A percentile compares a stretch with the other conserved stretches of the same genome.
phyloP scores from a whole-genome alignment of 371 early-diverging fungal genomes.

The Mycotypha africana region DNA sequence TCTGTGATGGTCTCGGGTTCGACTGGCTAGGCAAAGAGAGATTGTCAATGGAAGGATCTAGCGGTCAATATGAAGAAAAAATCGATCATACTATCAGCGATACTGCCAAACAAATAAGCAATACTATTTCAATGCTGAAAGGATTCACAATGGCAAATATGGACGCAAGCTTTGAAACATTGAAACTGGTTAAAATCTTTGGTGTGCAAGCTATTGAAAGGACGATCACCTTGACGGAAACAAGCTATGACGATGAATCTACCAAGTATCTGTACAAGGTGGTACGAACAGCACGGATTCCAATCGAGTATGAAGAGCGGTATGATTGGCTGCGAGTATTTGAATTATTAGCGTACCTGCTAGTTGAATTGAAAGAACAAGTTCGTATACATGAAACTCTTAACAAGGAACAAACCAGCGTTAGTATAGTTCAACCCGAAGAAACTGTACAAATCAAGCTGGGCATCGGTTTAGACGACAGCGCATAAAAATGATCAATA shows the following conservation, averaged over 20 bases:
- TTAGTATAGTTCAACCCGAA: conserved; percentile 8
- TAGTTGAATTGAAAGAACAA: conserved; percentile 15
- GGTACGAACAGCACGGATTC: conserved; percentile 14
- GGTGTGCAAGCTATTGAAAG: conserved; percentile 15
- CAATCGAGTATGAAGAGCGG: conserved; percentile 15
- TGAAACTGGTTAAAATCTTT: conserved; percentile 14
- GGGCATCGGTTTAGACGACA: conserved; percentile 15
- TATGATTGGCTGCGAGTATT: conserved; percentile 12
- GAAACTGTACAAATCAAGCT: conserved; percentile 16
- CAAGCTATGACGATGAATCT: conserved; percentile 16
- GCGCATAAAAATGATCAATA: conserved; percentile 12
- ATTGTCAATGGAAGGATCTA: conserved; percentile 14
- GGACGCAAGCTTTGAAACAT: conserved; percentile 15
- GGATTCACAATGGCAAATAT: conserved; percentile 13
- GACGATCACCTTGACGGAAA: conserved; percentile 15
- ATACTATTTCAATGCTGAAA: conserved; percentile 13
- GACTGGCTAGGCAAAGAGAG: background rate
- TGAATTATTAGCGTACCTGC: conserved; percentile 16
- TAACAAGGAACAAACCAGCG: conserved; percentile 14
- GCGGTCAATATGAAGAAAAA: conserved; percentile 12
- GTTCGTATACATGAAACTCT: conserved; percentile 14
- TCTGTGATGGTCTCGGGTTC: conserved; percentile 9
- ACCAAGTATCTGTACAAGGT: conserved; percentile 15
- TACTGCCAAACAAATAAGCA: conserved; percentile 13
- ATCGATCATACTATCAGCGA: conserved; percentile 11